phyloP scores from a whole-genome alignment of 139 green algal genomes.

The Axilococcus clingmanii region DNA sequence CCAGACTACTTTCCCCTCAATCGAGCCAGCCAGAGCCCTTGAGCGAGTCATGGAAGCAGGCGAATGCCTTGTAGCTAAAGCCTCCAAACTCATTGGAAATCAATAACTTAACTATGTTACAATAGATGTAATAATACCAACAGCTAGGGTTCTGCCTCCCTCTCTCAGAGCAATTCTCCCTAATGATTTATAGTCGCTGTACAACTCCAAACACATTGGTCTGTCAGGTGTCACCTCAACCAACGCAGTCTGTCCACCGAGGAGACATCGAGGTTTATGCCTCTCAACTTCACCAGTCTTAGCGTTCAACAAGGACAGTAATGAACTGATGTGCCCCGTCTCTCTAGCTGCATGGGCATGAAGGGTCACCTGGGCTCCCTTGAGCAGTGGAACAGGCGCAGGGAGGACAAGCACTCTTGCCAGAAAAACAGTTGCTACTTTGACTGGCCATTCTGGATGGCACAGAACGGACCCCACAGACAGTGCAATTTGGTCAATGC shows the following conservation, averaged over 20 bases:
- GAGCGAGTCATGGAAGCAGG: no score
- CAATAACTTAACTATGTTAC: neutral
- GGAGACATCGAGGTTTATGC: constrained; percentile 45
- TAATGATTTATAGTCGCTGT: constrained; percentile 57
- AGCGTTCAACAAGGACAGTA: constrained; percentile 62
- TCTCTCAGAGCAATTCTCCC: constrained; percentile 77
- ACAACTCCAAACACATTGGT: constrained; percentile 67
- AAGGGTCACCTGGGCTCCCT: constrained; percentile 46
- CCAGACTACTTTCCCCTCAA: no score
- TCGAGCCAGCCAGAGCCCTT: no score
- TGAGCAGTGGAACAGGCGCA: constrained; percentile 64
- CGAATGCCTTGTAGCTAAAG: no score
- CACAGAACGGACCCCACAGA: constrained; percentile 32
- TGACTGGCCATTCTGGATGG: constrained; percentile 64
- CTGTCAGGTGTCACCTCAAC: constrained; percentile 61
- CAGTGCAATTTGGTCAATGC: constrained; percentile 31
- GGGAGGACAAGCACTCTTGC: constrained; percentile 71
- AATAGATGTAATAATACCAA: constrained; percentile 71
- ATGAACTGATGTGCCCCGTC: constrained; percentile 42
- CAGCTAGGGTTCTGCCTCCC: constrained; percentile 71
- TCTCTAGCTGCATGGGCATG: constrained; percentile 68
- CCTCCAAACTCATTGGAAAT: no score
- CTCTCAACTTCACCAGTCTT: constrained; percentile 59
- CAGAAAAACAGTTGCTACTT: constrained; percentile 50
- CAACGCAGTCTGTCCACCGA: constrained; percentile 60